Base-by-base conservation (phyloP, 2,329 filamentous ascomycete genomes). In the Penicillium sp. region DNA sequence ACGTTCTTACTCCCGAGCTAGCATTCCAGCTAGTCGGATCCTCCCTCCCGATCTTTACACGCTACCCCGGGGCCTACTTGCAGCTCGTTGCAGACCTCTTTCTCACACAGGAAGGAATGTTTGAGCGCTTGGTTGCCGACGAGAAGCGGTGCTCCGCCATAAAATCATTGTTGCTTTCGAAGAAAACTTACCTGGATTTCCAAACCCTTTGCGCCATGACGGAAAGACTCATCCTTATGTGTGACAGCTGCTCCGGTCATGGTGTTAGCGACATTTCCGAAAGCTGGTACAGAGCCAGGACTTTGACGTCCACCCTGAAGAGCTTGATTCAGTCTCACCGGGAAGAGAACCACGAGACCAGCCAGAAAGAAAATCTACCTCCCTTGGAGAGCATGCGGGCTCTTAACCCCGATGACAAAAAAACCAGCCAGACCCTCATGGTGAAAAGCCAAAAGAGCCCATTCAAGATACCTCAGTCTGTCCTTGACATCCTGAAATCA, bases 211-310 rank as follows among this genome's bases (percentile, higher is more conserved):
- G 3, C 18, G 41, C 28, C 6, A 9, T 57, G 2, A 47, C 46
- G 18, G 43, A 55, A 10, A 52, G 36, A 10, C 31, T 59, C 5
- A 33, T 53, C 12, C 10, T 21, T 6, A 45, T 59, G 42, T 57
- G 54, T 15, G 34, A 53, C 9, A 31, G 10, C n/a, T 59, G 57
- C 16, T 48, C 51, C 10, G 29, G 47, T 2, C 57, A 59, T 18
- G 54, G 52, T n/a, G 54, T 39, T 3, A 6, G 18, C 2, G 10
- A 13, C 21, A 47, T 23, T 6, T 45, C 18, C 1, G 24, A 51
- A 13, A 34, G 28, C 10, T 59, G 54, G 52, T 4, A 28, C 6
- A 52, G 38, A 12, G 48, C 46, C 3, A 41, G 42, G 12, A 21
- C 34, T 16, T 42, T 57, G 21, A 48, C 49, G 12, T 18, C 29